A percentile compares a stretch with the other conserved stretches of the same genome.
These are phyloP conservation scores for Rhododendron kiyosumense DNA, from an alignment of 148 eudicot genomes.

Conservation along the genomic window DNA sequence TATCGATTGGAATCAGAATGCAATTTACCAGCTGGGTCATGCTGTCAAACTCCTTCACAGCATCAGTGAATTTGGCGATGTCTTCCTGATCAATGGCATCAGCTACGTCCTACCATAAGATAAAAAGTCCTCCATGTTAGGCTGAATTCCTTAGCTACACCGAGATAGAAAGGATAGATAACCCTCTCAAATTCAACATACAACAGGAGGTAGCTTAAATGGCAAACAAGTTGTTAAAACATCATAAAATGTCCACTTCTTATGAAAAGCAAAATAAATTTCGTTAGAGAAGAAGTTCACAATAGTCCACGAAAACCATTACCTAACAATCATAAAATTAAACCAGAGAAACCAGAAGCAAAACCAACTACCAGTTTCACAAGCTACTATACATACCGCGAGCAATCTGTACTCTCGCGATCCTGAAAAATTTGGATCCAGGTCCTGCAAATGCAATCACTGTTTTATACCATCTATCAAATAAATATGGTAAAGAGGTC, in stretches of 20 bases:
- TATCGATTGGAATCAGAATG: background rate
- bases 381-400: constrained; percentile 27
- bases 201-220: background rate
- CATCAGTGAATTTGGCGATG: constrained; percentile 39
- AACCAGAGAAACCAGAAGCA: background rate
- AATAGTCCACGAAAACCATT: background rate
- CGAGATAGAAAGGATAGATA: background rate
- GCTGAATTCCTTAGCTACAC: background rate
- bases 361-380: background rate
- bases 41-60: constrained; percentile 50
- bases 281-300: background rate
- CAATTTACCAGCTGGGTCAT: constrained; percentile 50
- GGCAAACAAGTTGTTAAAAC: background rate
- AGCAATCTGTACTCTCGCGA: constrained; percentile 47
- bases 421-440: constrained; percentile 56
- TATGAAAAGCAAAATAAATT: background rate
- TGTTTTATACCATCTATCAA: constrained; percentile 17
- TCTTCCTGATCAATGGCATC: constrained; percentile 60
- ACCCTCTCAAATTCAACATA: background rate
- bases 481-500: background rate
- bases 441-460: constrained; percentile 27
- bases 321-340: background rate
- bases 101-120: constrained; percentile 38
- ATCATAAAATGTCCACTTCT: background rate
- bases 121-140: background rate